Evolutionary conservation across 176 grass and related monocot species (phyloP).

Genomic region (Tillandsia fasciculata): DNA sequence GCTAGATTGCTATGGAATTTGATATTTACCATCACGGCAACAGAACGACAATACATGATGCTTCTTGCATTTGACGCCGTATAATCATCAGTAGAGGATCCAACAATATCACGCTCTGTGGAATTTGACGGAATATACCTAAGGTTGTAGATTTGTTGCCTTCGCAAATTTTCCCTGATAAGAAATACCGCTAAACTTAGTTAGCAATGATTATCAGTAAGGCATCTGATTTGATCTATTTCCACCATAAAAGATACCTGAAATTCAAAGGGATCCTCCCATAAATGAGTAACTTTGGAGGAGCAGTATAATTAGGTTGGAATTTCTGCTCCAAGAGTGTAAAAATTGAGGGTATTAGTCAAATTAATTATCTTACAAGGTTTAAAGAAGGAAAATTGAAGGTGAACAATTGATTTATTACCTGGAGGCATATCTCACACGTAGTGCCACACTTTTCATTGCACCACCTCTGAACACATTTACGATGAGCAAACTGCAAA

Average conservation of each 20-base stretch:
- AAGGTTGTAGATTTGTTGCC: constrained; percentile 9
- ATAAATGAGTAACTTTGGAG: constrained; percentile 38
- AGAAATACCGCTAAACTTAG: not conserved
- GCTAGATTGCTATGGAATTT: not conserved
- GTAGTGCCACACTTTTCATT: constrained; percentile 73
- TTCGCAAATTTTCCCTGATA: constrained; percentile 30
- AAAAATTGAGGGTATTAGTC: not conserved
- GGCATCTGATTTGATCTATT: not conserved
- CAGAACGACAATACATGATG: constrained; percentile 39
- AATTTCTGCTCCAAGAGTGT: constrained; percentile 28
- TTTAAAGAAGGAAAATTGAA: not conserved
- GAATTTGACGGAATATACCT: constrained; percentile 31
- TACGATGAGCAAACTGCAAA: constrained; percentile 58
- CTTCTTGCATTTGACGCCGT: constrained; percentile 13
- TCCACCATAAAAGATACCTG: constrained; percentile 23
- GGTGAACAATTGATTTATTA: constrained; percentile 21
- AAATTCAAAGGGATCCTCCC: constrained; percentile 49
- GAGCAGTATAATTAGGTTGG: constrained; percentile 35
- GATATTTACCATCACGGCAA: constrained; percentile 44
- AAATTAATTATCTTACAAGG: not conserved
- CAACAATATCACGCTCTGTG: constrained; percentile 4
- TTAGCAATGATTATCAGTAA: not conserved
- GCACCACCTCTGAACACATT: constrained; percentile 79
- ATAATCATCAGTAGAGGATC: constrained; percentile 24
- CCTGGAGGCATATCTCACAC: constrained; percentile 90